phyloP scores from a whole-genome alignment of 2,329 filamentous ascomycete genomes.

The Sclerotinia nivalis region DNA sequence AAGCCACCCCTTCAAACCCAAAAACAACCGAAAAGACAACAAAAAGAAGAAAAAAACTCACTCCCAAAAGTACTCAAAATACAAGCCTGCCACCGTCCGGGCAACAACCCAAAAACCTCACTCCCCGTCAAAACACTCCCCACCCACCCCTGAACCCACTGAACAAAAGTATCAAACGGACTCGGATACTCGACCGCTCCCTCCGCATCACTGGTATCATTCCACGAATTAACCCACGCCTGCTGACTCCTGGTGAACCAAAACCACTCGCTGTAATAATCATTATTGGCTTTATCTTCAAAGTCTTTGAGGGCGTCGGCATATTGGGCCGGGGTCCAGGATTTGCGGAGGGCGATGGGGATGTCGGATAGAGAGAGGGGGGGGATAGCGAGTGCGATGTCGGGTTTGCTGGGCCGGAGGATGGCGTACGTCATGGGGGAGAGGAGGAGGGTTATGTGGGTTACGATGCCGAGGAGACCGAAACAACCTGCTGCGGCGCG shows the following conservation, averaged over 20 bases:
- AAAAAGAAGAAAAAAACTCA: slow-evolving; percentile 33
- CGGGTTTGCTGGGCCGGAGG: slow-evolving; percentile 48
- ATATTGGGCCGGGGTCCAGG: slow-evolving; percentile 42
- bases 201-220: slow-evolving; percentile 41
- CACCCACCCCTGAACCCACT: slow-evolving; percentile 45
- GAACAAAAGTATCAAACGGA: slow-evolving; percentile 30
- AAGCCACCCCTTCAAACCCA: background rate
- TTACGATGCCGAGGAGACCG: slow-evolving; percentile 51
- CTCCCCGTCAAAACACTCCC: slow-evolving; percentile 42
- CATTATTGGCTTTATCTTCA: slow-evolving; percentile 43
- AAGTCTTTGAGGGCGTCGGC: slow-evolving; percentile 44
- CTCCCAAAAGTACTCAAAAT: slow-evolving; percentile 41
- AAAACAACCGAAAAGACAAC: background rate
- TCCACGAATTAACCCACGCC: slow-evolving; percentile 51
- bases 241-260: slow-evolving; percentile 51
- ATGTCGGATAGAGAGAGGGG: slow-evolving; percentile 45
- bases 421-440: slow-evolving; percentile 50
- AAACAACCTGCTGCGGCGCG: slow-evolving; percentile 49
- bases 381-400: slow-evolving; percentile 47
- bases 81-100: slow-evolving; percentile 43
- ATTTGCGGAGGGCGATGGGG: slow-evolving; percentile 43
- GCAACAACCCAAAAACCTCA: slow-evolving; percentile 42
- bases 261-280: slow-evolving; percentile 53
- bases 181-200: slow-evolving; percentile 44
- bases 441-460: slow-evolving; percentile 51